Percentiles rank a stretch among this genome's conserved stretches.
phyloP scores from a whole-genome alignment of 345 rosid species.

The Nephelium lappaceum region DNA sequence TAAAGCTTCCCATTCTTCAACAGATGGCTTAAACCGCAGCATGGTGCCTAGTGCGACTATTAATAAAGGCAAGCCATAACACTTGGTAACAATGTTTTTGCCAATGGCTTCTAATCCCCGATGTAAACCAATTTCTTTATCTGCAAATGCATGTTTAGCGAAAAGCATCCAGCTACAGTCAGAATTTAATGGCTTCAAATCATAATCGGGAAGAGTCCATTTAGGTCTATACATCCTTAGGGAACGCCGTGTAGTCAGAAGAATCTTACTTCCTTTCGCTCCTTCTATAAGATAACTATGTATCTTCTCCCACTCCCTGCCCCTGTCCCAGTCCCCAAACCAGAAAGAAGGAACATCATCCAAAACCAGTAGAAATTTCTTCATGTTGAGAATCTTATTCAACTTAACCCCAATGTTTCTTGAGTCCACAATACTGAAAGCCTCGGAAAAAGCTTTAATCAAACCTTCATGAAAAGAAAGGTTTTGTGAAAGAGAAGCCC shows the following conservation, averaged over 20 bases:
- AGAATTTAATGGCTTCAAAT: constrained; percentile 5
- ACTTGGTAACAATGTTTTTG: constrained; percentile 15
- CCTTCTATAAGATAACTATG: neutral
- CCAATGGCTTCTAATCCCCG: neutral
- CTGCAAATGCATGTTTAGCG: neutral
- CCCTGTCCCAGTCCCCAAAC: no score
- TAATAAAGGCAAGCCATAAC: constrained; percentile 19
- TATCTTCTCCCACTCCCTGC: no score
- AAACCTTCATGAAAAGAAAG: constrained; percentile 10
- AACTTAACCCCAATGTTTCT: neutral
- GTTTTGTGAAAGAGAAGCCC: constrained; percentile 35
- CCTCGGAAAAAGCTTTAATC: neutral
- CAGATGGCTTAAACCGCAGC: neutral
- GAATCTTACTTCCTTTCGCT: constrained; percentile 25
- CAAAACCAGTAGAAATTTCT: constrained; percentile 2
- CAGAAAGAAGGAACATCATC: neutral
- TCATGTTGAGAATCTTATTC: neutral
- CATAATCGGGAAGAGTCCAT: neutral
- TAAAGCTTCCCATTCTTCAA: constrained; percentile 4
- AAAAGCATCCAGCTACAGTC: constrained; percentile 10
- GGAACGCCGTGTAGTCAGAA: constrained; percentile 13
- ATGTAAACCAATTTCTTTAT: neutral
- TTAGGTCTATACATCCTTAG: neutral
- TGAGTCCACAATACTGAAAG: neutral
- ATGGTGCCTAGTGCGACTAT: constrained; percentile 8